phyloP scores from a whole-genome alignment of 1,284 basidiomycete species.

The Irpex sp. region DNA sequence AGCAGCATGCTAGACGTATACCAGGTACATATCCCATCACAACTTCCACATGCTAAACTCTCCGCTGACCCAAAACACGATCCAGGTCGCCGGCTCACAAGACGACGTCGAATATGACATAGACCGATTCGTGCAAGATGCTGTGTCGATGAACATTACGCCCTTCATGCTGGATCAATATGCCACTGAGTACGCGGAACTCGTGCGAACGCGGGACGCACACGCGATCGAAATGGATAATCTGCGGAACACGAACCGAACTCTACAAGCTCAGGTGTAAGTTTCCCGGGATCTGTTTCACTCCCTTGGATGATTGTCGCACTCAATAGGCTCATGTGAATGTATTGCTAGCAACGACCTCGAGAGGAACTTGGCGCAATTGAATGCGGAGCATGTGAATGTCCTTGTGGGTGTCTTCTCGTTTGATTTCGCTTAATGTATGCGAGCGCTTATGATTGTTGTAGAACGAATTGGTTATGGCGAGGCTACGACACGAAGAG shows the following conservation, averaged over 20 bases:
- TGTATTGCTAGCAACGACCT: conserved; percentile 62
- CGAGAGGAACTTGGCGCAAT: conserved; percentile 71
- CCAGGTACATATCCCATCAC: conserved; percentile 35
- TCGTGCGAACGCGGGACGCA: conserved; percentile 63
- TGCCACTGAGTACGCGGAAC: conserved; percentile 83
- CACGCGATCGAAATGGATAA: conserved; percentile 81
- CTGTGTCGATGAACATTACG: conserved; percentile 79
- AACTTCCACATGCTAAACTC: background rate
- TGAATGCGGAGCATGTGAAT: conserved; percentile 79
- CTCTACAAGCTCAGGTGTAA: conserved; percentile 77
- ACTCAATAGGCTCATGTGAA: background rate
- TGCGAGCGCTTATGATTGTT: conserved; percentile 4
- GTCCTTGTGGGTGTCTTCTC: conserved; percentile 49
- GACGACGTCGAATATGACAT: conserved; percentile 52
- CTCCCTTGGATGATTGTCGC: background rate
- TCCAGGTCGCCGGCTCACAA: conserved; percentile 8
- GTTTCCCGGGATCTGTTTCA: conserved; percentile 26
- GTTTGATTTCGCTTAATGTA: background rate
- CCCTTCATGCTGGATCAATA: conserved; percentile 91
- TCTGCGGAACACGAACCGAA: conserved; percentile 74
- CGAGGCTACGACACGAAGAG: conserved; percentile 84
- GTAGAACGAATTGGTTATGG: conserved; percentile 87
- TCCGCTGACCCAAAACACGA: background rate
- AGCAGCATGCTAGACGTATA: conserved; percentile 82
- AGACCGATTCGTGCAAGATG: conserved; percentile 83